These are phyloP conservation scores for Rhododendron williamsianum DNA, from an alignment of 148 eudicot species.

Conservation along the genomic window DNA sequence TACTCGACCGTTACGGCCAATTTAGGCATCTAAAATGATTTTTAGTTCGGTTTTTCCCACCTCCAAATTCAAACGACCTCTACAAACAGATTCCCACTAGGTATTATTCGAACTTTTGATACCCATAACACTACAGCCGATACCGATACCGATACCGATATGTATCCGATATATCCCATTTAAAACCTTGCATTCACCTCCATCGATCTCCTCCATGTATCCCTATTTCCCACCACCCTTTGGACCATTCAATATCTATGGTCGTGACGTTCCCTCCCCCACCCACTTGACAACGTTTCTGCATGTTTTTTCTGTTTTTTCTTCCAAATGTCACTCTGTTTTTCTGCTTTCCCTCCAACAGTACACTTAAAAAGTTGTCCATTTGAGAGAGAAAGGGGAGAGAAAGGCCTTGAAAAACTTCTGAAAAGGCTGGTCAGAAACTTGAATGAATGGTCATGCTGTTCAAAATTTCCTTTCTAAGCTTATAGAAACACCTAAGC, in stretches of 20 bases:
- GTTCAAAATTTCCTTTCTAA: not conserved
- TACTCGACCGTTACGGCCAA: not conserved
- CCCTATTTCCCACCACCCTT: not conserved
- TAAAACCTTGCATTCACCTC: not conserved
- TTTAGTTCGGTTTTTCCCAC: no score
- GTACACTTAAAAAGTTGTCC: not conserved
- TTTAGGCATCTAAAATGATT: not conserved
- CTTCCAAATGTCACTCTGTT: not conserved
- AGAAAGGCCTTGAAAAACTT: not conserved
- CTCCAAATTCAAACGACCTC: not conserved
- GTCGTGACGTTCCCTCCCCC: not conserved
- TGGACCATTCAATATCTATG: not conserved
- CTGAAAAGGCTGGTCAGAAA: not conserved
- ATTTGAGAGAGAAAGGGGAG: not conserved
- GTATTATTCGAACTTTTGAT: not conserved
- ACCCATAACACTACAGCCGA: not conserved
- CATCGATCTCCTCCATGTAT: not conserved
- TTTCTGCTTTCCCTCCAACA: not conserved
- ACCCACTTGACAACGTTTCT: not conserved
- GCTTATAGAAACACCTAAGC: not conserved
- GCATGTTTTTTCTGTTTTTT: not conserved
- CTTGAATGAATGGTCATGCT: not conserved
- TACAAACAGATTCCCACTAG: not conserved
- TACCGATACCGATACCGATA: no score
- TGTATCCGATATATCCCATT: no score